Percentiles rank a stretch among this genome's conserved stretches.
Evolutionary conservation across 371 early-diverging fungal species (phyloP).

Genomic region (Syncephalastrum sp.): DNA sequence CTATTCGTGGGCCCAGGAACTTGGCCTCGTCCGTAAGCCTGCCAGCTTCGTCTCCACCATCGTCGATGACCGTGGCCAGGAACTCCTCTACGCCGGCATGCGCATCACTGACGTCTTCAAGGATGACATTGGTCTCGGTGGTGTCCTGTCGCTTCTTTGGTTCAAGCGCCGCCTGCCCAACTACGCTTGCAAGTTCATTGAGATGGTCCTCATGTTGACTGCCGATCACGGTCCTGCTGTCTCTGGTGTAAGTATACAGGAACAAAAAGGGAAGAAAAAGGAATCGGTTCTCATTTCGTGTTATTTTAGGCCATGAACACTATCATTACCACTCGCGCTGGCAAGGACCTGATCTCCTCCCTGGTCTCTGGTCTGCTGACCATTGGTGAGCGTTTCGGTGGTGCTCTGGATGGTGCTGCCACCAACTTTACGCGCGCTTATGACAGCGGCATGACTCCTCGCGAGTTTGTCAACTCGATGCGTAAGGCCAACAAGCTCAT

Average conservation of each 20-base stretch:
- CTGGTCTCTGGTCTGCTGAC: conserved; percentile 94
- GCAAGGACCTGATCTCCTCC: conserved; percentile 95
- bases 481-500: conserved; percentile 90
- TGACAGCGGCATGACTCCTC: conserved; percentile 86
- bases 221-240: conserved; percentile 96
- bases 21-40: conserved; percentile 98
- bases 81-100: conserved; percentile 97
- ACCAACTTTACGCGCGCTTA: conserved; percentile 86
- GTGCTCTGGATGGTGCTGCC: conserved; percentile 97
- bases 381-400: conserved; percentile 96
- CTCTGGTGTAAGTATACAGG: conserved; percentile 44
- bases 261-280: not conserved
- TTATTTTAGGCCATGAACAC: conserved; percentile 89
- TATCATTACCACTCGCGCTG: conserved; percentile 97
- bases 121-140: conserved; percentile 97
- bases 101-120: conserved; percentile 96
- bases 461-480: conserved; percentile 90
- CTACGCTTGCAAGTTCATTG: conserved; percentile 96
- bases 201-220: conserved; percentile 98
- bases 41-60: conserved; percentile 98
- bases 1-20: conserved; percentile 98
- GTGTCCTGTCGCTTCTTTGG: conserved; percentile 95
- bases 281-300: not conserved
- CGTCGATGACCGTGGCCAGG: conserved; percentile 98
- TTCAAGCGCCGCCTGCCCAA: conserved; percentile 95